Conservation (phyloP, 2,329 filamentous ascomycete species). For the Aspergillus sp. region DNA sequence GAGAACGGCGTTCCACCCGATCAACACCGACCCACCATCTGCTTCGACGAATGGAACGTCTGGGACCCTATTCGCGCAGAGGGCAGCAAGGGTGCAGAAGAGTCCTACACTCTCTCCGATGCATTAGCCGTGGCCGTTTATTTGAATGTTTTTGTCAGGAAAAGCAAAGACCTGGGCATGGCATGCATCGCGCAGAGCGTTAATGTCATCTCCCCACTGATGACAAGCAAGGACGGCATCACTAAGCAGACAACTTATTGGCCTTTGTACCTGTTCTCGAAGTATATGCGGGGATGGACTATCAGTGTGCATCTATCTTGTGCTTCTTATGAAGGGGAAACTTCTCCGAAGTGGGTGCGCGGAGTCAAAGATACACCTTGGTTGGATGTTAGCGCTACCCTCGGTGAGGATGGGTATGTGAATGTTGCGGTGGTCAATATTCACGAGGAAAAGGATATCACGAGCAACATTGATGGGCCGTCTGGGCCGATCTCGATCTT, state of each 20-base stretch:
- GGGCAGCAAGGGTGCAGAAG: conserved; percentile 71
- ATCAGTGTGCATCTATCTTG: conserved; percentile 66
- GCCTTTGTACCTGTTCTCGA: conserved; percentile 68
- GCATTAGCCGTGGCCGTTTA: conserved; percentile 73
- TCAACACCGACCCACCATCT: conserved; percentile 68
- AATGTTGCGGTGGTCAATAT: conserved; percentile 75
- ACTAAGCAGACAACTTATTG: conserved; percentile 75
- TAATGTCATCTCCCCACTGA: conserved; percentile 75
- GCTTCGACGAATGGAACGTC: conserved; percentile 85
- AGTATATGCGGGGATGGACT: conserved; percentile 72
- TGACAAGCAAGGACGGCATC: conserved; percentile 67
- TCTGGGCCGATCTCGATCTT: conserved; percentile 59
- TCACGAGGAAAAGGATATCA: conserved; percentile 60
- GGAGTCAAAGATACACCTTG: conserved; percentile 66
- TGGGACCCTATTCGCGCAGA: conserved; percentile 74
- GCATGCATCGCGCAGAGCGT: conserved; percentile 76
- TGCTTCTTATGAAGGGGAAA: conserved; percentile 63
- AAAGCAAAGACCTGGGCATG: conserved; percentile 72
- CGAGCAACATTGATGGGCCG: conserved; percentile 61
- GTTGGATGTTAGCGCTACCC: conserved; percentile 44
- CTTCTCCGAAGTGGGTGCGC: conserved; percentile 40
- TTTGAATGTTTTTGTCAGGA: conserved; percentile 75
- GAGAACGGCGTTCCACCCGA: conserved; percentile 60
- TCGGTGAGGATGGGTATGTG: conserved; percentile 58
- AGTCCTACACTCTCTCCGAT: conserved; percentile 72